Base-by-base conservation (phyloP, 2,329 filamentous ascomycete genomes). In the Sporothrix mexicana region DNA sequence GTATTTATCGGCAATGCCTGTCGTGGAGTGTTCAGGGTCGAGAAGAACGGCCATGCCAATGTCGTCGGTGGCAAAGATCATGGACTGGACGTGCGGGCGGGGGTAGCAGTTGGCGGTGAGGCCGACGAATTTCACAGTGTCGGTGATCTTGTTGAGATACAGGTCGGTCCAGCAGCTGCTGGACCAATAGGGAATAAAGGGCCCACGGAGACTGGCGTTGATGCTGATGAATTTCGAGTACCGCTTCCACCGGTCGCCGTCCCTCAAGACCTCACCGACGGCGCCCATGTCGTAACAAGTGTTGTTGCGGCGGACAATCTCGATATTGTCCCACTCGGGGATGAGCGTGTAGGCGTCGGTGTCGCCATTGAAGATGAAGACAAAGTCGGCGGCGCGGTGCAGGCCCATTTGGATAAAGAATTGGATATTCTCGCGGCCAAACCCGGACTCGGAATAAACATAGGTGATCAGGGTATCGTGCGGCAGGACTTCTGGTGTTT, bases 361-460 rank as follows among this genome's bases (percentile, higher is more conserved):
- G 57, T 78, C 75, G 51, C 82, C 82, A 67, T 82, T 81, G 66
- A 83, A 75, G 72, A 83, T 80, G 75, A 83, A 83, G 73, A 83
- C 75, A 74, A 83, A 83, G 75, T 83, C 82, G 64, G 81, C 81
- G 0, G 75, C 78, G 43, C 73, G 77, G 74, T 83, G 80, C 1
- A 83, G 76, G 45, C 80, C 82, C 68, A 83, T 78, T 45, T 75
- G 71, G 12, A 83, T 72, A 75, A 83, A 83, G 75, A 79, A 83
- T 10, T 77, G 55, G 25, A 83, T 74, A 76, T 82, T 83, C 61
- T 77, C 74, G 47, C 78, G 79, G 36, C 78, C 78, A 47, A 72
- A 72, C 1, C 75, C 76, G n/a, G 80, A 80, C 73, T 83, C 81
- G 41, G 78, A 77, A 74, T 80, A 83, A 59, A 78, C 79, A 66